Percentiles rank a stretch among this genome's conserved stretches.
Evolutionary conservation across 306 rosid genomes (phyloP).

Genomic region (Cucurbita moschata): DNA sequence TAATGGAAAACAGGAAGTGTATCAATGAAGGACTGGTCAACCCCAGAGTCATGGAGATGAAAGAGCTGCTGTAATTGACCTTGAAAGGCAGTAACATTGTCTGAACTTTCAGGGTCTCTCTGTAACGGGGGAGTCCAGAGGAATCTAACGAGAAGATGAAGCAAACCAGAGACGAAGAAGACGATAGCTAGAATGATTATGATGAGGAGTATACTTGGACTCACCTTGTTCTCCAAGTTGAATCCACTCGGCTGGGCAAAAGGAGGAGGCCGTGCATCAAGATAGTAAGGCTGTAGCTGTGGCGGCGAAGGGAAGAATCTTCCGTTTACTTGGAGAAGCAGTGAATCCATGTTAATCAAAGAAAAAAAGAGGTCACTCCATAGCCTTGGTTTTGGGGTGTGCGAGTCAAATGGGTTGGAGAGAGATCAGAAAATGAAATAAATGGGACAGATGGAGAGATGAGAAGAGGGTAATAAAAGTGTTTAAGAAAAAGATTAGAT

Average conservation of each 20-base stretch:
- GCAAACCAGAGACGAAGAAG: slow-evolving; percentile 85
- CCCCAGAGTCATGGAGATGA: slow-evolving; percentile 92
- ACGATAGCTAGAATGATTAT: slow-evolving; percentile 69
- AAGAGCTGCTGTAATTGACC: slow-evolving; percentile 92
- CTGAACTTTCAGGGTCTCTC: slow-evolving; percentile 51
- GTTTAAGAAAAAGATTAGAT: slow-evolving; percentile 3
- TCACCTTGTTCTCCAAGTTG: slow-evolving; percentile 39
- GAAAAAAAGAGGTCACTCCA: neutral
- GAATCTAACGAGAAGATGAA: slow-evolving; percentile 77
- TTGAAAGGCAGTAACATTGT: slow-evolving; percentile 65
- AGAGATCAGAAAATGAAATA: slow-evolving; percentile 9
- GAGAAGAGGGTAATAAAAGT: slow-evolving; percentile 8
- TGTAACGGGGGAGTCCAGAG: slow-evolving; percentile 38
- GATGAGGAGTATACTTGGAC: slow-evolving; percentile 60
- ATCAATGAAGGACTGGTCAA: slow-evolving; percentile 86
- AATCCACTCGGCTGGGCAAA: slow-evolving; percentile 24
- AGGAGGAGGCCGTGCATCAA: slow-evolving; percentile 25
- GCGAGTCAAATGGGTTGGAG: slow-evolving; percentile 17
- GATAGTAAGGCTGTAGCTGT: slow-evolving; percentile 16
- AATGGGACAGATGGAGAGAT: slow-evolving; percentile 20
- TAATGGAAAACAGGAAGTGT: slow-evolving; percentile 70
- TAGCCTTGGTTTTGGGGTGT: neutral
- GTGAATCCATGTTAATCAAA: neutral
- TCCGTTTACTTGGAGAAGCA: slow-evolving; percentile 10
- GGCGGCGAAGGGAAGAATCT: slow-evolving; percentile 20